Evolutionary conservation across 768 basidiomycete species (phyloP).

Genomic region (Hydnomerulius pinastri): DNA sequence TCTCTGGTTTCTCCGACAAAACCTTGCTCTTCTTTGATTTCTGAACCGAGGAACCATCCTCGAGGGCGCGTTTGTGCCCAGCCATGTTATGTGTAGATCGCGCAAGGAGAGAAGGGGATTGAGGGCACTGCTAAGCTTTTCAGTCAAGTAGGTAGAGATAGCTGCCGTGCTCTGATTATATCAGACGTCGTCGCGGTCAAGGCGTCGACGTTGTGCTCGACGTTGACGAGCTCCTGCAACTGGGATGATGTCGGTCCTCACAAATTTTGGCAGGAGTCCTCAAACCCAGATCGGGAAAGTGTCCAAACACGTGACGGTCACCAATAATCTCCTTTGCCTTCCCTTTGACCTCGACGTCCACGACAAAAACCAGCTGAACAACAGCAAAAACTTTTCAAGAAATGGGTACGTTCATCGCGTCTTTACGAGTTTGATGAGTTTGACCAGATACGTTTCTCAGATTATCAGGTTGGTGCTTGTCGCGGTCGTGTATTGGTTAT

Average conservation of each 20-base stretch:
- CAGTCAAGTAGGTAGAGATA: not conserved
- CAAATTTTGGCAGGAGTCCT: slow-evolving; percentile 13
- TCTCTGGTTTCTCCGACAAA: slow-evolving; percentile 28
- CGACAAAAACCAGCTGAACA: not conserved
- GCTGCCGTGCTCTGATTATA: not conserved
- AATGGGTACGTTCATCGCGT: slow-evolving; percentile 33
- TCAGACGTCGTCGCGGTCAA: not conserved
- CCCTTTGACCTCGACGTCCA: not conserved
- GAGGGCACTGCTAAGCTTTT: not conserved
- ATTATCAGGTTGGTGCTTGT: slow-evolving; percentile 61
- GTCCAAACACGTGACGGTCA: not conserved
- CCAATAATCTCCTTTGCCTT: not conserved
- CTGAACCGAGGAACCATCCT: slow-evolving; percentile 48
- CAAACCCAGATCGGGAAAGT: slow-evolving; percentile 15
- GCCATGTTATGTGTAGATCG: slow-evolving; percentile 32
- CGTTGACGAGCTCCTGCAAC: not conserved
- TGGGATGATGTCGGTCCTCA: not conserved
- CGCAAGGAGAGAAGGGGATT: not conserved
- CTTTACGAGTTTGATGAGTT: slow-evolving; percentile 2
- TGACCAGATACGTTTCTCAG: slow-evolving; percentile 37
- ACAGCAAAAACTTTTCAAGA: not conserved
- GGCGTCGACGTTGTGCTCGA: not conserved
- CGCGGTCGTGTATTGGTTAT: not conserved
- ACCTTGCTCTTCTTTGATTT: slow-evolving; percentile 67
- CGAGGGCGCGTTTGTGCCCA: slow-evolving; percentile 62